Evolutionary conservation across 257 asterid genomes (phyloP).

Genomic region (Solanum chiquidenum): DNA sequence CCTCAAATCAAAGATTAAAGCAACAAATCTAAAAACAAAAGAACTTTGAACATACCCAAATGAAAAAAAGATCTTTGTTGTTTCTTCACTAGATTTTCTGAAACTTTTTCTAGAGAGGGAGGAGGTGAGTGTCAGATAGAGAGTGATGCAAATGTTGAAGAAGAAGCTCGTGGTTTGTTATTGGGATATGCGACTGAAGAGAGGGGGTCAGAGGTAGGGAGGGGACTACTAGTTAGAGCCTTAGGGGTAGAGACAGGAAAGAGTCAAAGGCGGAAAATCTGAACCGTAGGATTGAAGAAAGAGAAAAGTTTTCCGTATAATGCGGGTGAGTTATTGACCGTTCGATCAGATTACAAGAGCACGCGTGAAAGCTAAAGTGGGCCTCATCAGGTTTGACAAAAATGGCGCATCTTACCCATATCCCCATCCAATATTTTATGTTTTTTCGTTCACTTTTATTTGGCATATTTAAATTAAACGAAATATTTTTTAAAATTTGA

Average conservation of each 20-base stretch:
- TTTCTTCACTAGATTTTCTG: neutral
- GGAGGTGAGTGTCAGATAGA: neutral
- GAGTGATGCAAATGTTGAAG: neutral
- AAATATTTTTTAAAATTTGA: too few species aligned
- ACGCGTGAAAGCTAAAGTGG: slow-evolving; percentile 55
- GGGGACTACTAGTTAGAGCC: neutral
- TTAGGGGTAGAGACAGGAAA: neutral
- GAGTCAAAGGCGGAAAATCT: slow-evolving; percentile 46
- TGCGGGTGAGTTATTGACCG: slow-evolving; percentile 42
- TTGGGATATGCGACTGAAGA: neutral
- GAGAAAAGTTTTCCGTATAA: slow-evolving; percentile 42
- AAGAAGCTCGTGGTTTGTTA: neutral
- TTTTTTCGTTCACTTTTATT: rapidly evolving
- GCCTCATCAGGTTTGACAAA: slow-evolving; percentile 72
- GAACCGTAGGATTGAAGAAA: slow-evolving; percentile 37
- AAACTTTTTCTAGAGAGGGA: neutral
- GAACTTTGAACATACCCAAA: neutral
- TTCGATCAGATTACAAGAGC: slow-evolving; percentile 48
- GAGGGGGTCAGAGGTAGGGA: neutral
- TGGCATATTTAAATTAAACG: too few species aligned
- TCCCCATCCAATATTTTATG: neutral
- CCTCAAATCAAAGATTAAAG: neutral
- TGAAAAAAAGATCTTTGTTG: neutral
- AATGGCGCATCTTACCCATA: neutral
- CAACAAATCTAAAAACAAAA: neutral